Percentiles rank a stretch among this genome's conserved stretches.
These are phyloP conservation scores for Tremella mesenterica DNA, from an alignment of 768 basidiomycete genomes.

Conservation along the genomic window DNA sequence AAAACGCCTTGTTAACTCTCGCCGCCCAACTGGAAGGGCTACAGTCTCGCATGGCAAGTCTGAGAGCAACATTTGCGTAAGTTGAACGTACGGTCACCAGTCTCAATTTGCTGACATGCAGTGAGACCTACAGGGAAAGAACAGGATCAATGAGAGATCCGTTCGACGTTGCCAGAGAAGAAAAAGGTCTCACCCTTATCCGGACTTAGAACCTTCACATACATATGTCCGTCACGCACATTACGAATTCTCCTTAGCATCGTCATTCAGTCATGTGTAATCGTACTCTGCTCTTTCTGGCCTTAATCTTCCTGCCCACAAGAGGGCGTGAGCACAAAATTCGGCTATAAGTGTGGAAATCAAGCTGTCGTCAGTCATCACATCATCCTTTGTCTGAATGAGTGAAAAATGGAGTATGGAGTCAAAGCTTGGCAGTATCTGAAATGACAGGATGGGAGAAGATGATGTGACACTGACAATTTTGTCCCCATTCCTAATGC, in stretches of 20 bases:
- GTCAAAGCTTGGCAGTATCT: too few species aligned
- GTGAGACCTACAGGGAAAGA: conserved; percentile 28
- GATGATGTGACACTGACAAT: background rate
- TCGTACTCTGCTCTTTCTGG: background rate
- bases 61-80: conserved; percentile 25
- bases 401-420: too few species aligned
- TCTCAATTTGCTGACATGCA: background rate
- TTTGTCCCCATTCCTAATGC: background rate
- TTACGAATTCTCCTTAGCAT: background rate
- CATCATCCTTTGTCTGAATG: too few species aligned
- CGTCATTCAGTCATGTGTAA: background rate
- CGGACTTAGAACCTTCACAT: conserved; percentile 1
- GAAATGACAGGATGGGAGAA: too few species aligned
- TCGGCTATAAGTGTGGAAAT: background rate
- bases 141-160: conserved; percentile 33
- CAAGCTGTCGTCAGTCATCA: background rate
- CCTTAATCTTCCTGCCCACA: background rate
- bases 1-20: conserved; percentile 26
- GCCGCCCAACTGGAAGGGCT: conserved; percentile 32
- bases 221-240: background rate
- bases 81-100: background rate
- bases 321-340: background rate
- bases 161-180: conserved; percentile 38
- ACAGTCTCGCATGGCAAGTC: conserved; percentile 20
- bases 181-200: conserved; percentile 17